Percentiles rank a stretch among this genome's conserved stretches.
These are phyloP conservation scores for Monascus purpureus DNA, from an alignment of 495 filamentous ascomycete genomes.

Conservation along the genomic window DNA sequence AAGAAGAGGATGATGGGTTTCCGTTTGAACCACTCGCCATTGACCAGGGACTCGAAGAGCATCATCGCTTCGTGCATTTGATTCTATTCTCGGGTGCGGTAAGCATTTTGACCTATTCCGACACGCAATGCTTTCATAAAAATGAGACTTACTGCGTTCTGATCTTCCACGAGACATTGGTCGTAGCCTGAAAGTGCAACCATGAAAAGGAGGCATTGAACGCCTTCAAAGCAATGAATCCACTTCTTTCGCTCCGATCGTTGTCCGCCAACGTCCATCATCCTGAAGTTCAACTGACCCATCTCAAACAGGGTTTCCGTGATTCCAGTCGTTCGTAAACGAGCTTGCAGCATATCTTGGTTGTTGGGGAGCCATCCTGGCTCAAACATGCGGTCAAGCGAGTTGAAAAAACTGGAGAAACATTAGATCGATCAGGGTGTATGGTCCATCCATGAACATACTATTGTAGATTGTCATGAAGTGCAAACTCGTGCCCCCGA, in stretches of 20 bases:
- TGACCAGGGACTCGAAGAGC: slow-evolving; percentile 94
- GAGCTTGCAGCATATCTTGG: slow-evolving; percentile 87
- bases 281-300: slow-evolving; percentile 87
- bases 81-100: slow-evolving; percentile 43
- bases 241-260: slow-evolving; percentile 97
- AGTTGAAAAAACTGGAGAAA: slow-evolving; percentile 65
- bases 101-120: slow-evolving; percentile 1
- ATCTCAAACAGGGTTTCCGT: slow-evolving; percentile 95
- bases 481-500: slow-evolving; percentile 88
- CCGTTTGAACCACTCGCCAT: slow-evolving; percentile 93
- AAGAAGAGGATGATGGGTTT: slow-evolving; percentile 95
- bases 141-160: slow-evolving; percentile 65
- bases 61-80: slow-evolving; percentile 99
- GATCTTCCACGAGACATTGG: slow-evolving; percentile 92
- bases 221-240: slow-evolving; percentile 99
- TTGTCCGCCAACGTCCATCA: slow-evolving; percentile 98
- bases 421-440: too few relatives aligned
- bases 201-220: slow-evolving; percentile 84
- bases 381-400: slow-evolving; percentile 80
- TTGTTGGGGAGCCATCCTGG: slow-evolving; percentile 85
- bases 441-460: slow-evolving; percentile 34
- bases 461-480: slow-evolving; percentile 93
- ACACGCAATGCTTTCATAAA: background rate
- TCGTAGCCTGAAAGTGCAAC: slow-evolving; percentile 96
- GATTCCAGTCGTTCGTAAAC: slow-evolving; percentile 89